Evolutionary conservation across 2,329 filamentous ascomycete species (phyloP), one percentile per base, ranked within the genome.

Genomic region (Gnomoniopsis sp.): DNA sequence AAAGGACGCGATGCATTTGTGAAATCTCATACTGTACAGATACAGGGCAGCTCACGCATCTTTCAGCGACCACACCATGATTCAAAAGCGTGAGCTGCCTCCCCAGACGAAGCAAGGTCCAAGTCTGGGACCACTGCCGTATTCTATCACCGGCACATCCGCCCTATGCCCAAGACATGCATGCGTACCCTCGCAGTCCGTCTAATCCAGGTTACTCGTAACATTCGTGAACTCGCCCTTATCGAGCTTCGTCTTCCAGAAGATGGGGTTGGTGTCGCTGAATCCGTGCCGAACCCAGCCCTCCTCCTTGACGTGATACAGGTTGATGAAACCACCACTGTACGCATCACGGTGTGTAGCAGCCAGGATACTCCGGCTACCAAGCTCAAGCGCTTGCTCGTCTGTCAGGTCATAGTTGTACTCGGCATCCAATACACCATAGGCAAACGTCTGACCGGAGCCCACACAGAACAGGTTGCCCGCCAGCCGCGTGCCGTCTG

Each of bases 271-370:
- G 68, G 93, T 98, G 76, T 99, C 95, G 71, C 82, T 92, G 84
- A 99, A 99, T 63, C 95, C 95, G 72, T 98, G 93, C 85, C 96
- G 96, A 70, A 96, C 93, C 95, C 95, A 99, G 68, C 95, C 95
- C 64, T 92, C 89, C 81, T 99, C 93, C 87, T 97, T 97, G 73
- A 99, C 93, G 72, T 99, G 95, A 78, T 99, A 99, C 72, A 98
- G 74, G 80, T 99, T 99, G 83, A 99, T 97, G 79, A 86, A 98
- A 66, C 95, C 95, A 81, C 95, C 95, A 23, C 95, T 98, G 84
- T 90, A 99, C n/a, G 95, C 95, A 74, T 99, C 95, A 72, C 95
- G 85, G 79, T 99, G 95, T 62, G 93, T 98, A 57, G 95, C 95
- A 41, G 95, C 95, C 65, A 99, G 79, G 71, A 99, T 99, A 77